Evolutionary conservation across 139 green algal genomes (phyloP).

Genomic region (Auxenochlorella pyrenoidosa): DNA sequence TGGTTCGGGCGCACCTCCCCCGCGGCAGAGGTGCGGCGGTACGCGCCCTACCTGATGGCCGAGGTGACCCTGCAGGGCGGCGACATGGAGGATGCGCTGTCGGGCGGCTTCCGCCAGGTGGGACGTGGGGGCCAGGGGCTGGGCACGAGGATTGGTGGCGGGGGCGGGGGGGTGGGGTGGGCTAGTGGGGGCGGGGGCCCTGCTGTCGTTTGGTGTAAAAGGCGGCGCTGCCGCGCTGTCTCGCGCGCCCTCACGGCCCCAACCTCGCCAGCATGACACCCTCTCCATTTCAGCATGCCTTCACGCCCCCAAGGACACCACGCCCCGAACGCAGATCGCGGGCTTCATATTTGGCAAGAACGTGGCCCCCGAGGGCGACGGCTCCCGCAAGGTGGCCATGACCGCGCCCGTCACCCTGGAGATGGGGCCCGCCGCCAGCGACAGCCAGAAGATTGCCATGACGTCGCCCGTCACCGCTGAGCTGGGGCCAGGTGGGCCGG

Average conservation of each 20-base stretch:
- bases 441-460: conserved; percentile 76
- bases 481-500: not conserved
- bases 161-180: too few relatives aligned
- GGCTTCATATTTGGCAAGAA: conserved; percentile 81
- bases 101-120: conserved; percentile 57
- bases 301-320: too few relatives aligned
- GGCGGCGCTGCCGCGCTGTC: too few relatives aligned
- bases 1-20: conserved; percentile 11
- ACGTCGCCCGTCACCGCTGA: conserved; percentile 44
- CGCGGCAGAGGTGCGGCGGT: conserved; percentile 49
- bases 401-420: conserved; percentile 42
- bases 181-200: not conserved
- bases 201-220: too few relatives aligned
- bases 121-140: not conserved
- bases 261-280: too few relatives aligned
- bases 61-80: conserved; percentile 49
- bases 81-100: conserved; percentile 39
- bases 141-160: too few relatives aligned
- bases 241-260: too few relatives aligned
- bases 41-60: conserved; percentile 61
- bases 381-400: conserved; percentile 60
- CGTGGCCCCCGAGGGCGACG: not conserved
- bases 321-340: conserved; percentile 54
- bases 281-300: too few relatives aligned
- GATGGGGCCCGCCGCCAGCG: too few relatives aligned